Conservation (phyloP, 208 protist species). For the Acanthamoeba royreba region DNA sequence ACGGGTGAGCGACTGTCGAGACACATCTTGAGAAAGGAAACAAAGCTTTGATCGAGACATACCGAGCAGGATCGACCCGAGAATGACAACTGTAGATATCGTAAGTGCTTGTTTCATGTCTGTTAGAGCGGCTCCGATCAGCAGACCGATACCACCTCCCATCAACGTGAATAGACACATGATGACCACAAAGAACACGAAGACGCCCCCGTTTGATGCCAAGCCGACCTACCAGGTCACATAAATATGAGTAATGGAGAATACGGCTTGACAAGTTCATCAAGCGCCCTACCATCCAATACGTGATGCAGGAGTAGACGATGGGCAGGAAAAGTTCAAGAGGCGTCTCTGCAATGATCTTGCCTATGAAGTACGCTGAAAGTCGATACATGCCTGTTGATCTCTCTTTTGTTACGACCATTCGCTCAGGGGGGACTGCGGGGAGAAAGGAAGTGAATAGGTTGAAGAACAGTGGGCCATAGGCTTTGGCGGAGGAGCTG, state of each 20-base stretch:
- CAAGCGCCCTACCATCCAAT: conserved; percentile 35
- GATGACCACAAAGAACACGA: conserved; percentile 43
- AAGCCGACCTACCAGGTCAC: not conserved
- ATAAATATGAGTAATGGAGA: not conserved
- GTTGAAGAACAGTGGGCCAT: not conserved
- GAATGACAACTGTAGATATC: not conserved
- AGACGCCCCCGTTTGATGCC: not conserved
- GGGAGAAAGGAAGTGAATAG: not conserved
- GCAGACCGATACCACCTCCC: conserved; percentile 34
- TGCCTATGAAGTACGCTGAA: conserved; percentile 2
- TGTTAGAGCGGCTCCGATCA: not conserved
- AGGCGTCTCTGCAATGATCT: not conserved
- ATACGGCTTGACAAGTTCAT: not conserved
- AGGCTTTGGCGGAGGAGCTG: not conserved
- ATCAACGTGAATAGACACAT: not conserved
- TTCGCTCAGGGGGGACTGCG: not conserved
- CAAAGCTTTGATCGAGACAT: not conserved
- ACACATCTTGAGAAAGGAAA: not conserved
- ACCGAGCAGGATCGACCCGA: conserved; percentile 7
- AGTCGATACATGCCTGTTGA: not conserved
- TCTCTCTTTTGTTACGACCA: not conserved
- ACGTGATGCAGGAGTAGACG: not conserved
- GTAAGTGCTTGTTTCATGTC: conserved; percentile 11
- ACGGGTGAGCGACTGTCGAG: not conserved
- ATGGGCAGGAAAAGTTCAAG: conserved; percentile 4